Evolutionary conservation across 352 stramenopile genomes (phyloP).

Genomic region (Phytopythium helicoides): DNA sequence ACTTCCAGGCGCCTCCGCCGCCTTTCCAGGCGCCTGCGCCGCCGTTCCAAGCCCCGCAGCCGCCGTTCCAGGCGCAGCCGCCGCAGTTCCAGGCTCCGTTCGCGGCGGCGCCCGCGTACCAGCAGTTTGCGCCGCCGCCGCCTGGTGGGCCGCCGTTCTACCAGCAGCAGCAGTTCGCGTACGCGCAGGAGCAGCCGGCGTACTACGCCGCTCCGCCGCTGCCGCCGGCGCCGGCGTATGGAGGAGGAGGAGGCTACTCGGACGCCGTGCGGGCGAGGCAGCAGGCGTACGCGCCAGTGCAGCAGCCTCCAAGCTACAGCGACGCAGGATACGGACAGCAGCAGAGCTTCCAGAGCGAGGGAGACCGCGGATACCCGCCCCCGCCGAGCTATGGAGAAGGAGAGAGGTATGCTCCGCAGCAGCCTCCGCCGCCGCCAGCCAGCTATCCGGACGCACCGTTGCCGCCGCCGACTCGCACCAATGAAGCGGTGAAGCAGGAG

Average conservation of each 20-base stretch:
- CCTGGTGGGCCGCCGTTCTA: slow-evolving; percentile 8
- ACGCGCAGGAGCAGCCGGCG: slow-evolving; percentile 7
- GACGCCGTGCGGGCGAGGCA: slow-evolving; percentile 33
- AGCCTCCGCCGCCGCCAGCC: neutral
- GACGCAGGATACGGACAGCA: slow-evolving; percentile 1
- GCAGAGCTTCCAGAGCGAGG: slow-evolving; percentile 8
- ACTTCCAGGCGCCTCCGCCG: slow-evolving; percentile 4
- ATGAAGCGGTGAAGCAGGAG: neutral
- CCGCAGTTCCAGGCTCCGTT: slow-evolving; percentile 4
- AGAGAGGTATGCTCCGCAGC: neutral
- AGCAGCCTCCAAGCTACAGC: slow-evolving; percentile 3
- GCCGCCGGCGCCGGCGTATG: slow-evolving; percentile 9
- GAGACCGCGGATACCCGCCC: slow-evolving; percentile 4
- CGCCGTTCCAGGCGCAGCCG: slow-evolving; percentile 6
- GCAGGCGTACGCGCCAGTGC: slow-evolving; percentile 34
- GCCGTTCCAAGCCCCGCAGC: slow-evolving; percentile 6
- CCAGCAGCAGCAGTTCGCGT: slow-evolving; percentile 6
- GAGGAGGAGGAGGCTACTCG: slow-evolving; percentile 17
- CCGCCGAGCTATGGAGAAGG: neutral
- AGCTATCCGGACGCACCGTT: slow-evolving; percentile 1
- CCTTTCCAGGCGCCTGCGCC: slow-evolving; percentile 1
- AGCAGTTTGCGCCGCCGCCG: slow-evolving; percentile 7
- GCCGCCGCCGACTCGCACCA: neutral
- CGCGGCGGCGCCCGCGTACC: neutral
- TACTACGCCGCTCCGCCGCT: slow-evolving; percentile 9